These are phyloP conservation scores for Gentiana straminea DNA, from an alignment of 257 asterid genomes.

Conservation along the genomic window DNA sequence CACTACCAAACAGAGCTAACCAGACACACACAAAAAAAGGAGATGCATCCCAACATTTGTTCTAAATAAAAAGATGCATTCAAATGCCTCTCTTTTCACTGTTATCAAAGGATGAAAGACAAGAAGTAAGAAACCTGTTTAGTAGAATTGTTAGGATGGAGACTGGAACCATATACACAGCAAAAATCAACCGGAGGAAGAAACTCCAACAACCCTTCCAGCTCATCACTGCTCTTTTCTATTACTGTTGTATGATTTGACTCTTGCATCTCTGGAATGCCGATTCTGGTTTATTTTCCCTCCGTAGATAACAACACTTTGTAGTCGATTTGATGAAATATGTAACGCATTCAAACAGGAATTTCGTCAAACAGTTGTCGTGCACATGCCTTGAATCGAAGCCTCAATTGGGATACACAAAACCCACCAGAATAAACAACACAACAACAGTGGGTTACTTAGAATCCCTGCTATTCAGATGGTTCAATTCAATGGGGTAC, in stretches of 20 bases:
- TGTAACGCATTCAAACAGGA: too few relatives aligned
- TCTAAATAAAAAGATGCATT: neutral
- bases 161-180: conserved; percentile 72
- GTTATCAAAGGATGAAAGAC: neutral
- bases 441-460: too few relatives aligned
- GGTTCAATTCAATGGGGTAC: too few relatives aligned
- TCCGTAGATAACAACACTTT: too few relatives aligned
- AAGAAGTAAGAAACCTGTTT: conserved; percentile 28
- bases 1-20: neutral
- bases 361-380: too few relatives aligned
- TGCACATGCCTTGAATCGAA: too few relatives aligned
- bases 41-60: neutral
- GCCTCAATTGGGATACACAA: too few relatives aligned
- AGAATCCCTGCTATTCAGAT: too few relatives aligned
- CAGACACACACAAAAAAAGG: neutral
- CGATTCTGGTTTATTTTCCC: neutral
- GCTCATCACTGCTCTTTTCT: conserved; percentile 19
- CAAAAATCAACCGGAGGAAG: conserved; percentile 82
- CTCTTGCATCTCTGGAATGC: conserved; percentile 6
- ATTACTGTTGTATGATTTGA: conserved; percentile 14
- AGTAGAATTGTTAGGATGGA: conserved; percentile 69
- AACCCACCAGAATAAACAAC: too few relatives aligned
- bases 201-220: conserved; percentile 39
- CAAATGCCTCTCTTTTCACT: neutral
- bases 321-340: too few relatives aligned